These are phyloP conservation scores for Colletotrichum sp. DNA, from an alignment of 2,329 filamentous ascomycete genomes.

Conservation along the genomic window DNA sequence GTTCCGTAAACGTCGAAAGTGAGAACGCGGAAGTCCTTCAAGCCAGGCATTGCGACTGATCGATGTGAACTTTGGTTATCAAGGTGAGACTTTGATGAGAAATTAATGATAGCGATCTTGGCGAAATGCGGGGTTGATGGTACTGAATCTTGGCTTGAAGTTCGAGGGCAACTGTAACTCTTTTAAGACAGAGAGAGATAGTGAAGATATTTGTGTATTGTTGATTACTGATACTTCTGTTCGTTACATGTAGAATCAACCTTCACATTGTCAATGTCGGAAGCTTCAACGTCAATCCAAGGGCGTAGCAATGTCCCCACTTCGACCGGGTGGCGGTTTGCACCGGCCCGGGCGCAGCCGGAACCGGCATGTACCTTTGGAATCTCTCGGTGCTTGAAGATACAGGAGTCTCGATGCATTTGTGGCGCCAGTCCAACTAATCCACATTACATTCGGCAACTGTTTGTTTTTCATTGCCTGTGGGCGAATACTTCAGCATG, in stretches of 20 bases:
- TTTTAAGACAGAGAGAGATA: neutral
- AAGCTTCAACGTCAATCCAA: neutral
- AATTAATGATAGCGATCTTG: neutral
- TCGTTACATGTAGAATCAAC: neutral
- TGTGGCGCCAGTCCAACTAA: neutral
- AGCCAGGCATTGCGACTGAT: neutral
- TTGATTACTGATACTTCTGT: neutral
- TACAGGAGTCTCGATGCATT: neutral
- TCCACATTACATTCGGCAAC: no score
- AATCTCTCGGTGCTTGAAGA: neutral
- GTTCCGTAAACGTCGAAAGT: constrained; percentile 85
- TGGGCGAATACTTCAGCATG: neutral
- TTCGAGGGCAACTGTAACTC: neutral
- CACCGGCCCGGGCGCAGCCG: neutral
- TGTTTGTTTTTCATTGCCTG: no score
- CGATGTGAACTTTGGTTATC: neutral
- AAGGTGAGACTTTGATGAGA: neutral
- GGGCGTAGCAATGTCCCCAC: neutral
- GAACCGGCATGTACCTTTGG: neutral
- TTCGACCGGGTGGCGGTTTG: neutral
- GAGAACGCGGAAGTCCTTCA: constrained; percentile 46
- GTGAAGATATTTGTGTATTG: accelerated
- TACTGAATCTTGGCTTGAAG: neutral
- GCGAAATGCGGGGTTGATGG: neutral
- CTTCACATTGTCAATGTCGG: neutral